phyloP scores from a whole-genome alignment of 345 rosid species.

The Citrus hindsii region DNA sequence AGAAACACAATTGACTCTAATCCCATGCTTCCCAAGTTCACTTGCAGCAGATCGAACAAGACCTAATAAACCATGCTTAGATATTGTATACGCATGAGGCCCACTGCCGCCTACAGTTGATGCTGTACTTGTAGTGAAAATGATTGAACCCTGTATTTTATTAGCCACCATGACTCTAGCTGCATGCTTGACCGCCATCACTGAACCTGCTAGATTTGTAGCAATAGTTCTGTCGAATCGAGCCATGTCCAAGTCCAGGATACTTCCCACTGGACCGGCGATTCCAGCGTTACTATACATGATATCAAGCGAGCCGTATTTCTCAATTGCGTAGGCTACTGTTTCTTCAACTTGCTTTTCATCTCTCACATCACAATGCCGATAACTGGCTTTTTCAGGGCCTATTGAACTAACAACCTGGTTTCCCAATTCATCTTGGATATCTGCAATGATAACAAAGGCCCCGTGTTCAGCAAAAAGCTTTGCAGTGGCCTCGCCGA shows the following conservation, averaged over 20 bases:
- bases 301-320: background rate
- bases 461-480: constrained; percentile 1
- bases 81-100: background rate
- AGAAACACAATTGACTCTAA: background rate
- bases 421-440: background rate
- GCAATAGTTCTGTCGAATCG: background rate
- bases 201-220: background rate
- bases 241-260: background rate
- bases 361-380: background rate
- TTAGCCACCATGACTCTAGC: background rate
- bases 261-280: background rate
- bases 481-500: constrained; percentile 1
- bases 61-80: background rate
- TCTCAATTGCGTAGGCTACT: background rate
- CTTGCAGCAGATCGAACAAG: constrained; percentile 1
- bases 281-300: background rate
- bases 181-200: background rate
- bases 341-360: constrained; percentile 1
- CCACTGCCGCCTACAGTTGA: background rate
- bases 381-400: background rate
- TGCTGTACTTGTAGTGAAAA: background rate
- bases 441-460: background rate
- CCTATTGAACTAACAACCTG: constrained; percentile 2
- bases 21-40: constrained; percentile 1
- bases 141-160: background rate